Percentiles rank a stretch among this genome's conserved stretches.
phyloP scores from a whole-genome alignment of 2,329 filamentous ascomycete species.

The Nemania abortiva region DNA sequence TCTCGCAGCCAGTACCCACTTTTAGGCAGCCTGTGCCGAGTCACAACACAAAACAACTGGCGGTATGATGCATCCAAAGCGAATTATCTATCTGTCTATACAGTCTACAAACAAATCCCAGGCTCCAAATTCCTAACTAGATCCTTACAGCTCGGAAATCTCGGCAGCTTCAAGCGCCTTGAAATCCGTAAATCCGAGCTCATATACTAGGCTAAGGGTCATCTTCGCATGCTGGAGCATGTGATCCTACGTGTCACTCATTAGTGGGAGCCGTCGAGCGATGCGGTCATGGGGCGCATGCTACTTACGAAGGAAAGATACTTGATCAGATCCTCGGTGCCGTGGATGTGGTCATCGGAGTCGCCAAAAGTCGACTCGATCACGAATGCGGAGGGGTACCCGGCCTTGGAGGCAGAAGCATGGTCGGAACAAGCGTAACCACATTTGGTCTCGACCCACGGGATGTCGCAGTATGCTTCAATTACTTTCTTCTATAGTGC shows the following conservation, averaged over 20 bases:
- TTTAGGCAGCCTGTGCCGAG: background rate
- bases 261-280: constrained; percentile 16
- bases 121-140: background rate
- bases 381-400: constrained; percentile 80
- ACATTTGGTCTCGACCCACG: constrained; percentile 88
- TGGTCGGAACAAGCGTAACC: constrained; percentile 87
- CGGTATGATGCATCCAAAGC: background rate
- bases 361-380: constrained; percentile 79
- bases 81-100: background rate
- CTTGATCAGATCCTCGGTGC: constrained; percentile 76
- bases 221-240: constrained; percentile 92
- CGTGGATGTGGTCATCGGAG: constrained; percentile 76
- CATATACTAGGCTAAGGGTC: constrained; percentile 85
- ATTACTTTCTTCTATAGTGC: constrained; percentile 76
- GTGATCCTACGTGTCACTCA: constrained; percentile 65
- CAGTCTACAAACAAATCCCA: background rate
- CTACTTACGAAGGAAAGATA: constrained; percentile 72
- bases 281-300: background rate
- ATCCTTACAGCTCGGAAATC: constrained; percentile 54
- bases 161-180: constrained; percentile 55
- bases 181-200: constrained; percentile 83
- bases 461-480: constrained; percentile 87
- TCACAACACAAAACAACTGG: background rate
- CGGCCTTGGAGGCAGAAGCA: constrained; percentile 78
- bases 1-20: background rate